A percentile compares a stretch with the other conserved stretches of the same genome.
Conservation (phyloP, 2,329 filamentous ascomycete genomes). For the Fusarium nisikadoi region DNA sequence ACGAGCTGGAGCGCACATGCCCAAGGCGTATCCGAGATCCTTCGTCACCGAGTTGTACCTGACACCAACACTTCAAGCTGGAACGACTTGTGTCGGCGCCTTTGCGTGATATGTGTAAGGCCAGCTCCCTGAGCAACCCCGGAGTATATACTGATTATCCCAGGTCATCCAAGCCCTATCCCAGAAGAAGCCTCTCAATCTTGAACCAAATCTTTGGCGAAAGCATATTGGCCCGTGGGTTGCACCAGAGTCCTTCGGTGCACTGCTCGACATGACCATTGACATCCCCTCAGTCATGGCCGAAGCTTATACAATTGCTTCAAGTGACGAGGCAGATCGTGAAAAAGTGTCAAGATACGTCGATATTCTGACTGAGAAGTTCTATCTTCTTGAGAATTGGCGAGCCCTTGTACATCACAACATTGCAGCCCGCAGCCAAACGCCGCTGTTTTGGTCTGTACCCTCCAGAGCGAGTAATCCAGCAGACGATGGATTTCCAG, state of each 20-base stretch:
- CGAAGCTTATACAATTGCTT: neutral
- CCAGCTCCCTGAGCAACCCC: fast-evolving
- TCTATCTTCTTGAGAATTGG: neutral
- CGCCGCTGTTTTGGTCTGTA: neutral
- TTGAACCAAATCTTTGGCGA: neutral
- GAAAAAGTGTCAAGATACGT: fast-evolving
- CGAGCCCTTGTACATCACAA: neutral
- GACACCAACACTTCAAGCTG: neutral
- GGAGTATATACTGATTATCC: fast-evolving
- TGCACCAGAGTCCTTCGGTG: neutral
- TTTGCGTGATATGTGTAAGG: slow-evolving; percentile 11
- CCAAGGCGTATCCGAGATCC: slow-evolving; percentile 6
- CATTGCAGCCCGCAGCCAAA: fast-evolving
- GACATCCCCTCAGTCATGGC: neutral
- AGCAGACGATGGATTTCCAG: neutral
- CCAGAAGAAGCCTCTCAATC: neutral
- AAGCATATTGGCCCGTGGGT: neutral
- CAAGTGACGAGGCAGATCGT: fast-evolving
- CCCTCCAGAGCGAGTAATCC: slow-evolving; percentile 2
- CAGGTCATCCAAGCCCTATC: slow-evolving; percentile 9
- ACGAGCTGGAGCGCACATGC: slow-evolving; percentile 5
- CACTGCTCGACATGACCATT: neutral
- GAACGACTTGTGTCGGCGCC: slow-evolving; percentile 2
- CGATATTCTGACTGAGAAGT: neutral
- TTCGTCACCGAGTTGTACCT: neutral